phyloP scores from a whole-genome alignment of 169 alveolate species.

The Perkinsus chesapeaki region DNA sequence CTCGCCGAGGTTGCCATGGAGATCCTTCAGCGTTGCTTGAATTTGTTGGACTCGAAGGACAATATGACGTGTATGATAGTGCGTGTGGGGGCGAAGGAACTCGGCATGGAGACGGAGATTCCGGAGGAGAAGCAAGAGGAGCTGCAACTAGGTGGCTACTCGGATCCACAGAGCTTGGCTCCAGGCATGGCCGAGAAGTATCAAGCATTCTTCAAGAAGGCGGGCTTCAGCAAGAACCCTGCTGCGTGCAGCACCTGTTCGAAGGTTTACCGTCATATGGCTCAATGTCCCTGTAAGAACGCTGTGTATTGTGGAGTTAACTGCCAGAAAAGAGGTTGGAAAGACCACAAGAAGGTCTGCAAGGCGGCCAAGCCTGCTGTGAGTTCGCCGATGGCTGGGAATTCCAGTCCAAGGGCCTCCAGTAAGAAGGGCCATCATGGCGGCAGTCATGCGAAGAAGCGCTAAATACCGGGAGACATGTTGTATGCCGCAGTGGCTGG shows the following conservation, averaged over 20 bases:
- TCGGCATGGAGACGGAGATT: neutral
- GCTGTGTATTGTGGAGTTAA: neutral
- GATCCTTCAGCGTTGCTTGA: neutral
- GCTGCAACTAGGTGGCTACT: neutral
- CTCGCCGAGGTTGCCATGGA: neutral
- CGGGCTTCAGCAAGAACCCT: neutral
- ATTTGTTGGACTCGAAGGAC: neutral
- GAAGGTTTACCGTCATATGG: neutral
- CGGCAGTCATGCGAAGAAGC: neutral
- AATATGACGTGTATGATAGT: neutral
- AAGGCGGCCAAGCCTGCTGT: neutral
- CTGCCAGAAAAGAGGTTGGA: neutral
- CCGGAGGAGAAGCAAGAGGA: neutral
- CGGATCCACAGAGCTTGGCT: neutral
- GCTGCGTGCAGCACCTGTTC: neutral
- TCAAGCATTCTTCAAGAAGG: neutral
- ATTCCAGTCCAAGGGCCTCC: neutral
- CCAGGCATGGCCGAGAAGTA: neutral
- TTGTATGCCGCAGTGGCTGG: neutral
- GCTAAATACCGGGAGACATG: neutral
- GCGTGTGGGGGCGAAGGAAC: neutral
- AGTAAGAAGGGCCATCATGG: neutral
- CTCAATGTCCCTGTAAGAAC: neutral
- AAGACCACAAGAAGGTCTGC: neutral
- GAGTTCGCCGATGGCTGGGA: neutral